These are phyloP conservation scores for Scytalidium lignicola DNA, from an alignment of 2,329 filamentous ascomycete species.

Conservation along the genomic window DNA sequence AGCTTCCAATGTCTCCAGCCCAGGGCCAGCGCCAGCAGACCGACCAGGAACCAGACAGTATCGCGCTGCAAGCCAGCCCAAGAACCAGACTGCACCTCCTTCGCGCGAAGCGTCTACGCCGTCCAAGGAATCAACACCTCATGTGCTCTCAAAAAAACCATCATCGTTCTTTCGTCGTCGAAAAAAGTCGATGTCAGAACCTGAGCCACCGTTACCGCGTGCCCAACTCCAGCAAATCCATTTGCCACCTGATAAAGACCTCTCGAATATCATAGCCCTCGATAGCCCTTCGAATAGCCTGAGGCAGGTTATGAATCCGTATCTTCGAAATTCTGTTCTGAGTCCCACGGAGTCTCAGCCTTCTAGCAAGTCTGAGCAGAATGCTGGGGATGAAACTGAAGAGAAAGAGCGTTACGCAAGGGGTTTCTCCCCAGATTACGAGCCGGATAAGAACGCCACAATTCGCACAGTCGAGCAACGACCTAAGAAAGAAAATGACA, in stretches of 20 bases:
- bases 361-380: conserved; percentile 12
- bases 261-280: not conserved
- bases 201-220: conserved; percentile 52
- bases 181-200: conserved; percentile 81
- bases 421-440: conserved; percentile 72
- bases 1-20: conserved; percentile 24
- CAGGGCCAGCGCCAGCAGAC: conserved; percentile 32
- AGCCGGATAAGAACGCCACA: conserved; percentile 65
- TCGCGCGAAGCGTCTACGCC: conserved; percentile 21
- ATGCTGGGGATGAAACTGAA: conserved; percentile 19
- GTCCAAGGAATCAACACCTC: conserved; percentile 22
- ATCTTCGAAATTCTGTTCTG: conserved; percentile 41
- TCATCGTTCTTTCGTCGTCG: conserved; percentile 91
- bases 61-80: conserved; percentile 42
- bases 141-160: conserved; percentile 73
- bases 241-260: conserved; percentile 17
- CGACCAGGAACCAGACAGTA: conserved; percentile 34
- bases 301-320: conserved; percentile 82
- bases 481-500: conserved; percentile 25
- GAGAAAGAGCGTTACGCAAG: conserved; percentile 29
- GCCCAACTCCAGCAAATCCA: conserved; percentile 36
- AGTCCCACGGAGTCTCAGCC: conserved; percentile 15
- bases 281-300: conserved; percentile 73
- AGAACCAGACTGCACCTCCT: conserved; percentile 28
- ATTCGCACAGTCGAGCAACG: conserved; percentile 58